Evolutionary conservation across 179 eudicot species (phyloP).

Genomic region (Silene coronaria): DNA sequence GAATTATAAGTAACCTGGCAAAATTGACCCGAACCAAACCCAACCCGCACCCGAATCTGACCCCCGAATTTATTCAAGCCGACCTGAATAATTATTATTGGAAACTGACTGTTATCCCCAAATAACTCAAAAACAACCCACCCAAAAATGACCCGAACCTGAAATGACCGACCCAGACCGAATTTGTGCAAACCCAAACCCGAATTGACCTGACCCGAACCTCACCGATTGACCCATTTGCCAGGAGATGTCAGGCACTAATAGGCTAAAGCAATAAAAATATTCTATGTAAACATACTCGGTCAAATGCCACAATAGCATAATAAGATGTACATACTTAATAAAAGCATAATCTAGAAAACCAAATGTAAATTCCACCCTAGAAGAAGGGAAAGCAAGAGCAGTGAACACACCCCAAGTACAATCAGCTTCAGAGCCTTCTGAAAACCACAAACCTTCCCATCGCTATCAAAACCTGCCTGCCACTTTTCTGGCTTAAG

Average conservation of each 20-base stretch:
- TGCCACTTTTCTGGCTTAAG: constrained; percentile 99
- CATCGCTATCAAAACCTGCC: constrained; percentile 68
- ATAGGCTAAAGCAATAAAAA: background rate
- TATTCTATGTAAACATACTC: background rate
- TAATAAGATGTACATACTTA: background rate
- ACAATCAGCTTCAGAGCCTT: constrained; percentile 69
- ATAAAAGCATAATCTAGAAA: constrained; percentile 1
- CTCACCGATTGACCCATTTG: too few species aligned
- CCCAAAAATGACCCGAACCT: too few species aligned
- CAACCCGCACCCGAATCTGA: too few species aligned
- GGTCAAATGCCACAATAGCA: background rate
- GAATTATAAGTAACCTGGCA: constrained; percentile 4
- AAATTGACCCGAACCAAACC: too few species aligned
- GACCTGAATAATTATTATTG: too few species aligned
- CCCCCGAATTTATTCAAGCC: too few species aligned
- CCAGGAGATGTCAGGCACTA: background rate
- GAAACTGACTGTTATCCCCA: too few species aligned
- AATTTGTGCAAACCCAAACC: too few species aligned
- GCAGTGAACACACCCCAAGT: constrained; percentile 57
- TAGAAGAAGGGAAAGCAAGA: background rate
- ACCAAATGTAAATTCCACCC: background rate
- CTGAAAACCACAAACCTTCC: constrained; percentile 68
- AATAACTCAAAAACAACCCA: too few species aligned
- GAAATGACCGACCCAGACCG: too few species aligned
- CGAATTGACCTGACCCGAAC: too few species aligned